phyloP scores from a whole-genome alignment of 331 rosid species.

The Cydonia oblonga region DNA sequence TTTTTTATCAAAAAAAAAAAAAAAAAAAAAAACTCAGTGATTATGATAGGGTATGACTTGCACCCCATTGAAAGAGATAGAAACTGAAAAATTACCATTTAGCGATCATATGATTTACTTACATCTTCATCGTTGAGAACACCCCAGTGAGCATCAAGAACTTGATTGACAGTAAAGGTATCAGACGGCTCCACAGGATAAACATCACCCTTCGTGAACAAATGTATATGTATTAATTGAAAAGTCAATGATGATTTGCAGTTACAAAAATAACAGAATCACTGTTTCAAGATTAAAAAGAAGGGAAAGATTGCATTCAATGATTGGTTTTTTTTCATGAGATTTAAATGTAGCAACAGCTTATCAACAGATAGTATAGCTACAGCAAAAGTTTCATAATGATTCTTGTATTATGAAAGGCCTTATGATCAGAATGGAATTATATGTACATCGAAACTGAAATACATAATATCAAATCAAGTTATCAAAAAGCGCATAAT shows the following conservation, averaged over 20 bases:
- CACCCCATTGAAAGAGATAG: neutral
- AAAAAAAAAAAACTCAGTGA: neutral
- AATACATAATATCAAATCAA: neutral
- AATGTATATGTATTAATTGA: constrained; percentile 17
- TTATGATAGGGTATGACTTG: neutral
- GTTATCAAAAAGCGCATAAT: no score
- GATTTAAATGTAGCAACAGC: neutral
- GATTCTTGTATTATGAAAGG: neutral
- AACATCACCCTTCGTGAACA: constrained; percentile 75
- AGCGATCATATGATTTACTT: constrained; percentile 37
- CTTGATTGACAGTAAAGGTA: constrained; percentile 44
- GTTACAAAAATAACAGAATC: neutral
- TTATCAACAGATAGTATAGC: neutral
- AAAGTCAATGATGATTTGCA: neutral
- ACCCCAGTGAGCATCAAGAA: constrained; percentile 97
- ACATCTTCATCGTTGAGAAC: constrained; percentile 79
- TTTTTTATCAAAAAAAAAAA: no score
- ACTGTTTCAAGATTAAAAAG: neutral
- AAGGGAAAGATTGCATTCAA: neutral
- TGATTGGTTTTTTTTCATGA: neutral
- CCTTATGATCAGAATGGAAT: neutral
- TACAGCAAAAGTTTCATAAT: neutral
- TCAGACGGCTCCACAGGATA: constrained; percentile 78
- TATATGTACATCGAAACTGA: neutral
- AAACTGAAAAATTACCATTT: neutral